Evolutionary conservation across 129 eudicot species (phyloP), one percentile per base, ranked within the genome.

Genomic region (Flaveria brownii): DNA sequence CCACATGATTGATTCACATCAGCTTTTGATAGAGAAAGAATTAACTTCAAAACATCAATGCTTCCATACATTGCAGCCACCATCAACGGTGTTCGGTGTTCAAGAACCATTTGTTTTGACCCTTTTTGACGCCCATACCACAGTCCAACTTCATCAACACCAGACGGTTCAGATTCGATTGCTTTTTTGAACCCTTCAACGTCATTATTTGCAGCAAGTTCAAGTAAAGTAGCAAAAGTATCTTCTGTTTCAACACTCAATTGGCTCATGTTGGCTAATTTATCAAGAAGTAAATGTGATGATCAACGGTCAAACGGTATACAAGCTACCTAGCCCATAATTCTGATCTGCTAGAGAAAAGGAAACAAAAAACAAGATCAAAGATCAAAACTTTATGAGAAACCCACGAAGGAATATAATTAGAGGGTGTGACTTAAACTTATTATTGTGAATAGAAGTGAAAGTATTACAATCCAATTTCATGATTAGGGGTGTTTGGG

Each of bases 81-180:
- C 97, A 88, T 91, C 49, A 91, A 84, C 1, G 97, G 92, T 15
- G 95, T 88, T 47, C 91, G 54, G 57, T 84, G 87, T 71, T 86
- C 92, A 26, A 88, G 86, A 86, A 88, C 95, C 97, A 91, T 91
- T 15, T 89, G 90, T 43, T 84, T 91, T 7, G 95, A 88, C 61
- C 97, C 92, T 78, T 88, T 87, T 85, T 88, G 86, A 49, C 97
- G 92, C 17, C 88, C 90, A 75, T 91, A 91, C 97, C 97, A 91
- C 18, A 81, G 67, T 23, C 97, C 97, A 56, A 84, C 88, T 72
- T 87, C 92, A 62, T 91, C 88, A 23, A 91, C 72, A 41, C 77
- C 82, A 41, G 89, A 84, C 2, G 90, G 86, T 30, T 85, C 82
- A 3, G 70, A 71, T 23, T 82, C 90, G 5, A 85, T 71, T 36